Percentiles rank a stretch among this genome's conserved stretches.
phyloP scores from a whole-genome alignment of 2,329 filamentous ascomycete genomes.

The Corniculantispora saksenae region DNA sequence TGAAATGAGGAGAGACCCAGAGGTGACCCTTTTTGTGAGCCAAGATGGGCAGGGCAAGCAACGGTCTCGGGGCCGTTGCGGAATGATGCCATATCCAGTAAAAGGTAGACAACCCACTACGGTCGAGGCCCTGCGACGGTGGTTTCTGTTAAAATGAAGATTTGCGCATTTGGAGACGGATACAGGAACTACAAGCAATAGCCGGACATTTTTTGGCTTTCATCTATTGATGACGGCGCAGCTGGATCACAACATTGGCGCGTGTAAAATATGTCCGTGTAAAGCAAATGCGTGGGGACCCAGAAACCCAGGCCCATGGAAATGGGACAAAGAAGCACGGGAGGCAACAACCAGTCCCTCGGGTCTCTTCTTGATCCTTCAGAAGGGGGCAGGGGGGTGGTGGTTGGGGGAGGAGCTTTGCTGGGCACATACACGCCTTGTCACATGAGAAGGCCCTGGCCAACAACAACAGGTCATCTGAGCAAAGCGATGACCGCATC shows the following conservation, averaged over 20 bases:
- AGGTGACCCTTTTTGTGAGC: too few species aligned
- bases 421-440: background rate
- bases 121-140: too few species aligned
- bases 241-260: too few species aligned
- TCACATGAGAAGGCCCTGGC: slow-evolving; percentile 7
- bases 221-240: too few species aligned
- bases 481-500: background rate
- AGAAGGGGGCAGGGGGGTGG: too few species aligned
- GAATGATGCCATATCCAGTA: slow-evolving; percentile 11
- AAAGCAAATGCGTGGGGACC: background rate
- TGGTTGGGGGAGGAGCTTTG: too few species aligned
- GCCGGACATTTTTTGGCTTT: too few species aligned
- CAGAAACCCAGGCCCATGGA: background rate
- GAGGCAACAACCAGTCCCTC: background rate
- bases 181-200: background rate
- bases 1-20: slow-evolving; percentile 11
- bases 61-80: too few species aligned
- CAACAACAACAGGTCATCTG: background rate
- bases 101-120: background rate
- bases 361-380: too few species aligned
- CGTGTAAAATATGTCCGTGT: background rate
- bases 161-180: background rate
- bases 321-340: too few species aligned
- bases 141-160: slow-evolving; percentile 2
- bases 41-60: too few species aligned